Evolutionary conservation across 441 rosid species (phyloP).

Genomic region (Lepidium campestre): DNA sequence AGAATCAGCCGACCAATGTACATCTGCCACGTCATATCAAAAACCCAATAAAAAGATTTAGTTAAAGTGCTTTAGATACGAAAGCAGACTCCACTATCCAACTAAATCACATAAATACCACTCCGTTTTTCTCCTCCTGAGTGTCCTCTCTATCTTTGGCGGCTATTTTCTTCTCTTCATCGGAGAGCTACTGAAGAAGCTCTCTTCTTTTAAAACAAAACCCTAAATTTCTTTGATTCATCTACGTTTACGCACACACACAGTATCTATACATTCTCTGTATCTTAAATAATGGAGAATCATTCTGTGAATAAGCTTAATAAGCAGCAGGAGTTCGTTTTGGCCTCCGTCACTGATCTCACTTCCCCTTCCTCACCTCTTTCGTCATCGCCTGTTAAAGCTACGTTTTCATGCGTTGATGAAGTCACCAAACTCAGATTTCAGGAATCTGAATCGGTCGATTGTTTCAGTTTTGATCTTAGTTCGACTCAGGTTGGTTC

Average conservation of each 20-base stretch:
- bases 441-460: constrained; percentile 35
- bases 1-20: neutral
- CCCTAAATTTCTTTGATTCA: constrained; percentile 15
- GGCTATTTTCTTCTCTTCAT: constrained; percentile 1
- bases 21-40: neutral
- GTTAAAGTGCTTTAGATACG: neutral
- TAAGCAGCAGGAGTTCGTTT: constrained; percentile 38
- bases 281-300: constrained; percentile 19
- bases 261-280: neutral
- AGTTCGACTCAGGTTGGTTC: constrained; percentile 47
- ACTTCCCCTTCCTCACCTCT: constrained; percentile 29
- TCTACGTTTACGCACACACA: neutral
- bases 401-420: constrained; percentile 39
- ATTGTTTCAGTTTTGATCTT: constrained; percentile 38
- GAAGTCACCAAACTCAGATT: constrained; percentile 51
- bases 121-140: neutral
- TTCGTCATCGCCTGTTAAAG: constrained; percentile 31
- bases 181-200: constrained; percentile 12
- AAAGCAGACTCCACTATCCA: neutral
- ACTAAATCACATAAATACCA: constrained; percentile 7
- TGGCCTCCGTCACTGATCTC: constrained; percentile 56
- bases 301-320: constrained; percentile 25
- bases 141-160: neutral
- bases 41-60: too few species aligned
- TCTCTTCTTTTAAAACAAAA: neutral